Base-by-base conservation (phyloP, 2,329 filamentous ascomycete genomes). In the Gliomastix tumulicola region DNA sequence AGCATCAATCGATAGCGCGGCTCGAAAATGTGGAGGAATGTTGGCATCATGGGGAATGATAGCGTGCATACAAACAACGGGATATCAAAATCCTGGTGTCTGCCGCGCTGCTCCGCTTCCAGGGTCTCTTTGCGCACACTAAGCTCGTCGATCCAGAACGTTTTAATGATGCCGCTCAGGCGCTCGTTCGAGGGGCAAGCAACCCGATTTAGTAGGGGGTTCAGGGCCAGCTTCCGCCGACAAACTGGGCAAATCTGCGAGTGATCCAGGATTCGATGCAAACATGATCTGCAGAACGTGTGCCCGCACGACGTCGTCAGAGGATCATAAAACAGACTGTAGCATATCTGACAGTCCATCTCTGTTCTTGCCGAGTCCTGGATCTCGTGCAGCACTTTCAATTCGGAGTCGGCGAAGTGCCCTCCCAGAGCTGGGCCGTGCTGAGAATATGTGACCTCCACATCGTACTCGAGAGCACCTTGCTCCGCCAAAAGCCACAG, bases 1-100 rank as follows among this genome's bases (percentile, higher is more conserved):
- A 95, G 82, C 87, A 95, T 92, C n/a, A 92, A 68, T 7, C 87
- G 78, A 54, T 95, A 95, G 7, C 85, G 75, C n/a, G 86, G 85
- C 55, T 95, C 89, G 52, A 94, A 95, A n/a, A 96, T 76, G 49
- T 94, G 85, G 4, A 95, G 65, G 47, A 92, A 92, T 0, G 86
- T 89, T 1, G 84, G 87, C 76, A 90, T 88, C 3, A 72, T 69
- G 2, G 89, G 89, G 47, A 92, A 90, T 0, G 86, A 76, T 8
- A 94, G 60, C 0, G 87, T 88, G 59, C 85, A 92, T 21, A 94
- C 74, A 47, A 95, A 95, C 0, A 95, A 65, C 0, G 86, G 76
- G 5, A 82, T 73, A 23, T 79, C 74, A 15, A 77, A 66, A 9
- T 78, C 76, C 5, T 72, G 70, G 32, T 69, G 58, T 2, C 68